Evolutionary conservation across 805 yeast genomes (phyloP).

Genomic region (Candida insectorum): DNA sequence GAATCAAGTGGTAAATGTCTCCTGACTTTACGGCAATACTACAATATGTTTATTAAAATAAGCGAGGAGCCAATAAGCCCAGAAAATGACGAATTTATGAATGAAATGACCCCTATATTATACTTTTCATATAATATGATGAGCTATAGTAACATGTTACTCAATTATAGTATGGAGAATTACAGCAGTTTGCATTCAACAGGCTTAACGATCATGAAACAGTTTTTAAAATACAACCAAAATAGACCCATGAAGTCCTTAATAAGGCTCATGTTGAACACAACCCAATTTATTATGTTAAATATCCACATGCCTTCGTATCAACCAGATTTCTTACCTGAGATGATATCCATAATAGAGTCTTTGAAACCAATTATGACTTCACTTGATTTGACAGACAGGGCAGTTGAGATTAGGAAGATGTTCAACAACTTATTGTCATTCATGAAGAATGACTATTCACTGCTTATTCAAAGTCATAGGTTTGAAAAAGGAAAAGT

Average conservation of each 20-base stretch:
- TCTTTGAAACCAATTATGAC: conserved; percentile 6
- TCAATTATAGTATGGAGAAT: conserved; percentile 13
- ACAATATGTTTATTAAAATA: conserved; percentile 5
- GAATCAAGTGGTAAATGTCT: conserved; percentile 14
- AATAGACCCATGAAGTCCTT: conserved; percentile 5
- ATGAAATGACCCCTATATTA: conserved; percentile 14
- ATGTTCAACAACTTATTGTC: conserved; percentile 14
- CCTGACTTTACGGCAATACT: conserved; percentile 4
- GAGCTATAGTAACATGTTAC: conserved; percentile 10
- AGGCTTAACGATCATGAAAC: conserved; percentile 6
- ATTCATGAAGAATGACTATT: conserved; percentile 14
- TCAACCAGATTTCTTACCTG: conserved; percentile 18
- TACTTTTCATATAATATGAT: conserved; percentile 11
- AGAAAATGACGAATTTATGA: conserved; percentile 9
- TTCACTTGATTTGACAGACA: not conserved
- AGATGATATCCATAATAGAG: conserved; percentile 14
- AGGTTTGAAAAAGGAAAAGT: conserved; percentile 10
- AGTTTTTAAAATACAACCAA: conserved; percentile 6
- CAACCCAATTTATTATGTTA: conserved; percentile 13
- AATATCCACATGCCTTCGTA: conserved; percentile 22
- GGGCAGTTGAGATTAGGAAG: no score
- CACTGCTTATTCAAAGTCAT: conserved; percentile 17
- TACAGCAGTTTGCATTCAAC: conserved; percentile 9
- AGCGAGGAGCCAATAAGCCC: not conserved
- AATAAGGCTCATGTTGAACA: conserved; percentile 5